Conservation (phyloP, 352 stramenopile genomes). For the Phytophthora rubi region DNA sequence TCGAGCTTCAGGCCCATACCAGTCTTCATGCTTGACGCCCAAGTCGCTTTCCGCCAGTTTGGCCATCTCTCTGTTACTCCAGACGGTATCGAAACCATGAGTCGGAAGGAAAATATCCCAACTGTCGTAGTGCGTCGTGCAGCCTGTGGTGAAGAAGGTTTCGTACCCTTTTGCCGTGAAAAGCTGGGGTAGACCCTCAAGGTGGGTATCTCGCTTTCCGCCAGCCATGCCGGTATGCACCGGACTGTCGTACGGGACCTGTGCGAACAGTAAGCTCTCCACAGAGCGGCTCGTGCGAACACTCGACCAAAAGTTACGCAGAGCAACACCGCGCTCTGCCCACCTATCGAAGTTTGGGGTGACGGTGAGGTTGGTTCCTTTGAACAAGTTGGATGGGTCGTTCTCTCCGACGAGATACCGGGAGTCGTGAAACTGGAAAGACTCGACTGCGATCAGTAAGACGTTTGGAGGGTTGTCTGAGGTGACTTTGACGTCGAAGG, state of each 20-base stretch:
- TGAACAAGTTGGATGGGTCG: constrained; percentile 38
- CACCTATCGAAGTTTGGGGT: constrained; percentile 55
- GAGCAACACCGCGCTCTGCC: constrained; percentile 47
- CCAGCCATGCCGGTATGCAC: constrained; percentile 33
- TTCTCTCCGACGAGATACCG: constrained; percentile 49
- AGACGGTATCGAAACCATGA: constrained; percentile 57
- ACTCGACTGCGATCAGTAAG: constrained; percentile 52
- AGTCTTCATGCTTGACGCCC: constrained; percentile 39
- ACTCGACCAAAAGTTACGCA: constrained; percentile 63
- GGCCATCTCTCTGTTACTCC: constrained; percentile 38
- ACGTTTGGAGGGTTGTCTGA: constrained; percentile 47
- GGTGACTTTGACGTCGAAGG: constrained; percentile 47
- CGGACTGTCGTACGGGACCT: constrained; percentile 48
- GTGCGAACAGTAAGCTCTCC: constrained; percentile 52
- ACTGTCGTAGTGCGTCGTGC: constrained; percentile 45
- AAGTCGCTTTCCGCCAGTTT: constrained; percentile 36
- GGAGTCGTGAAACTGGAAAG: constrained; percentile 54
- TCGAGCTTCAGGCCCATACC: constrained; percentile 15
- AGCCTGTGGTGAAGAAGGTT: constrained; percentile 48
- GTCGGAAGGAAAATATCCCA: constrained; percentile 48
- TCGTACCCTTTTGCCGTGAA: constrained; percentile 59
- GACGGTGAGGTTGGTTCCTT: constrained; percentile 28
- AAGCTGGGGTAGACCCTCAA: constrained; percentile 50
- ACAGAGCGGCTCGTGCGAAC: constrained; percentile 53
- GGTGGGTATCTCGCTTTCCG: constrained; percentile 19